phyloP scores from a whole-genome alignment of 495 filamentous ascomycete species.

The Aspergillus biplanus region DNA sequence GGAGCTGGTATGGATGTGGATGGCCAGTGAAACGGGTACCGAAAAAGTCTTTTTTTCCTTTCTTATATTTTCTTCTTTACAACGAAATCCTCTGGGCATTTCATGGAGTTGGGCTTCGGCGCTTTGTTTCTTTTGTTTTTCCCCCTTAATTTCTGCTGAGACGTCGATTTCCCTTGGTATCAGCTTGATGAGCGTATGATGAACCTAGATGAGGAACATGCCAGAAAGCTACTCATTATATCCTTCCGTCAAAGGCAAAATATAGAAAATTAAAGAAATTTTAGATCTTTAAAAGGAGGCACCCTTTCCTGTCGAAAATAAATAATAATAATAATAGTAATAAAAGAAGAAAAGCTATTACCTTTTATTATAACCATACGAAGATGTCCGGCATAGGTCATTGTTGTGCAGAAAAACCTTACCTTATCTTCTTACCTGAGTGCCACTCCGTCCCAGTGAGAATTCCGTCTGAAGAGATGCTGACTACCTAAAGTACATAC shows the following conservation, averaged over 20 bases:
- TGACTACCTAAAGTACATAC: constrained; percentile 55
- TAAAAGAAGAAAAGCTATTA: constrained; percentile 21
- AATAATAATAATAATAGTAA: not conserved
- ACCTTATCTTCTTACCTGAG: constrained; percentile 75
- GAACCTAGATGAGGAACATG: constrained; percentile 36
- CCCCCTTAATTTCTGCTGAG: constrained; percentile 25
- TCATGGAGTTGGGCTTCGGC: constrained; percentile 46
- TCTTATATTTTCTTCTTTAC: constrained; percentile 34
- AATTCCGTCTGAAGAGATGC: constrained; percentile 27
- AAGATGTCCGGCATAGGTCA: constrained; percentile 40
- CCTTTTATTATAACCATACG: constrained; percentile 35
- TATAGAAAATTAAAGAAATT: constrained; percentile 8
- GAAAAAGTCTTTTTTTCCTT: constrained; percentile 22
- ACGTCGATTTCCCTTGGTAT: not conserved
- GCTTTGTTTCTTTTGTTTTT: constrained; percentile 33
- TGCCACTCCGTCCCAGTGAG: constrained; percentile 24
- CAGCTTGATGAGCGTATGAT: constrained; percentile 44
- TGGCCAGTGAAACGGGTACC: constrained; percentile 31
- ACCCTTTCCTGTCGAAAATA: not conserved
- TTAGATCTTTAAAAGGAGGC: constrained; percentile 3
- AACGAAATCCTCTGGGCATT: constrained; percentile 31
- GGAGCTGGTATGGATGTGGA: constrained; percentile 48
- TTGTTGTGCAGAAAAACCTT: constrained; percentile 49
- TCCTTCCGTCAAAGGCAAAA: not conserved
- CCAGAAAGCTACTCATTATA: constrained; percentile 16